Conservation (phyloP, 2,329 filamentous ascomycete species). For the Metarhizium anisopliae region DNA sequence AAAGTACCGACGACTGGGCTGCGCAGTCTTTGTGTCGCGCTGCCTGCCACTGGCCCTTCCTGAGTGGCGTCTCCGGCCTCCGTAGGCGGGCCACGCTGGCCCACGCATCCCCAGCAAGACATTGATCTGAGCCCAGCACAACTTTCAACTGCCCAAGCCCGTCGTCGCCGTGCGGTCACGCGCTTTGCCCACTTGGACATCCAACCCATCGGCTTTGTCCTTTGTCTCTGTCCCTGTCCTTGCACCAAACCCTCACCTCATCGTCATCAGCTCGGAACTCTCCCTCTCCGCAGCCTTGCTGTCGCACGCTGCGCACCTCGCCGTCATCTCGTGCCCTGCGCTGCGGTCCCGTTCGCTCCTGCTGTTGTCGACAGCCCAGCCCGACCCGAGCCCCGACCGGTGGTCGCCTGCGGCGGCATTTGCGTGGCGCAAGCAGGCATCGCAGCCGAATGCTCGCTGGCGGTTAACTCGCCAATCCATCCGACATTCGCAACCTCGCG, state of each 20-base stretch:
- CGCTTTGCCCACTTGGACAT: constrained; percentile 27
- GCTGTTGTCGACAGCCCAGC: constrained; percentile 1
- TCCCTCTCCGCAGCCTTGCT: background rate
- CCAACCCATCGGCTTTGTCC: constrained; percentile 14
- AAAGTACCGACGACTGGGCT: too few species aligned
- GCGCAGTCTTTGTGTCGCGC: background rate
- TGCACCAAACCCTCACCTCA: background rate
- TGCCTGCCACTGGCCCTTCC: background rate
- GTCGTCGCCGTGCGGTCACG: constrained; percentile 23
- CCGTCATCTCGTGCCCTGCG: background rate
- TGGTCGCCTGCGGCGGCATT: constrained; percentile 9
- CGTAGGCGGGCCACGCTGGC: background rate
- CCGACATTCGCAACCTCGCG: background rate
- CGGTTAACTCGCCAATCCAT: background rate
- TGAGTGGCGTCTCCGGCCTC: too few species aligned
- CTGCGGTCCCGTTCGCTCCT: background rate
- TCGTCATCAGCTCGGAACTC: background rate
- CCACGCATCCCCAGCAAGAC: background rate
- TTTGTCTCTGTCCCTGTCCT: background rate
- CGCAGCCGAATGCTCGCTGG: constrained; percentile 9
- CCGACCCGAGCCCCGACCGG: constrained; percentile 7
- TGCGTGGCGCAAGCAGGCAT: constrained; percentile 25
- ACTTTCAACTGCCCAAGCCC: constrained; percentile 6
- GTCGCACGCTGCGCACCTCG: background rate
- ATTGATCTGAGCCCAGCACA: background rate